These are phyloP conservation scores for Pichia manshurica DNA, from an alignment of 805 yeast genomes.

Conservation along the genomic window DNA sequence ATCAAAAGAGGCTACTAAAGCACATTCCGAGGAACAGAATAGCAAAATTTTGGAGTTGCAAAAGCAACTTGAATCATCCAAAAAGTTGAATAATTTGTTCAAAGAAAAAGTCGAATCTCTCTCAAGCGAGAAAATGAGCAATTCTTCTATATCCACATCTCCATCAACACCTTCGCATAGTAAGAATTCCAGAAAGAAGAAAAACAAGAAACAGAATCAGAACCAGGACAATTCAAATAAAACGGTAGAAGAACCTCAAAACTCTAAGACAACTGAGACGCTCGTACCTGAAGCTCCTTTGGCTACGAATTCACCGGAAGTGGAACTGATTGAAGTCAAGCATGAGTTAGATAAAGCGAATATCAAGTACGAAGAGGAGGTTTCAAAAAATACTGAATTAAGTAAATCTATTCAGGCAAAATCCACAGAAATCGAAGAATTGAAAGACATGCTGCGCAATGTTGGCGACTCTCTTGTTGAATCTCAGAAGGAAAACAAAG, in stretches of 20 bases:
- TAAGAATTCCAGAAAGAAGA: conserved; percentile 14
- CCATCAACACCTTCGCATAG: not conserved
- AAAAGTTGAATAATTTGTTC: conserved; percentile 21
- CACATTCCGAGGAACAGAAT: conserved; percentile 3
- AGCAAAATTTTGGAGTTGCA: conserved; percentile 16
- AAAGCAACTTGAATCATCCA: conserved; percentile 21
- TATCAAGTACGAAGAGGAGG: conserved; percentile 8
- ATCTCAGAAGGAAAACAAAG: conserved; percentile 38
- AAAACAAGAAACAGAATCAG: conserved; percentile 16
- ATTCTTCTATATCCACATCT: not conserved
- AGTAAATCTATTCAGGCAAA: conserved; percentile 35
- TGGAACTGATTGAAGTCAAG: conserved; percentile 22
- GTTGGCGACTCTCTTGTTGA: conserved; percentile 77
- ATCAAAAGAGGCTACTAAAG: not conserved
- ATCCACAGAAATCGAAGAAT: conserved; percentile 57
- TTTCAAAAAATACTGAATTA: conserved; percentile 15
- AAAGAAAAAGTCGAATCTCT: conserved; percentile 24
- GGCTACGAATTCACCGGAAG: conserved; percentile 6
- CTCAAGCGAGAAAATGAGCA: conserved; percentile 17
- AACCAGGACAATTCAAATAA: conserved; percentile 11
- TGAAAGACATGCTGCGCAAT: conserved; percentile 69
- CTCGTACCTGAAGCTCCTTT: not conserved
- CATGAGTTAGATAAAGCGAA: conserved; percentile 22
- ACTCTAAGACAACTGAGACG: not conserved
- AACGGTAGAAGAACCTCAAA: not conserved